These are phyloP conservation scores for Ogataea ramenticola DNA, from an alignment of 805 yeast species.

Conservation along the genomic window DNA sequence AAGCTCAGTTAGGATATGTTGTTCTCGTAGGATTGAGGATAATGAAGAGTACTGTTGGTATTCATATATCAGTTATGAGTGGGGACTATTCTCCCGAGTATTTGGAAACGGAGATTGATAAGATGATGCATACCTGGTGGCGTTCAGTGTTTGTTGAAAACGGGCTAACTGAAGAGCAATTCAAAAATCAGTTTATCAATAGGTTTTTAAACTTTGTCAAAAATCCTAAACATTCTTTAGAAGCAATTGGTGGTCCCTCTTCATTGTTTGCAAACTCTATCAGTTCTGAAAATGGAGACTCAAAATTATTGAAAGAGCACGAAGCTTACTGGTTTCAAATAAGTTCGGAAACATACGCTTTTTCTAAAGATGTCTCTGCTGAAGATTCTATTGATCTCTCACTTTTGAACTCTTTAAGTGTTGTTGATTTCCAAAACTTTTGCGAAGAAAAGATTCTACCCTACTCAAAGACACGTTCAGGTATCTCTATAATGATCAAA, in stretches of 20 bases:
- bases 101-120: constrained; percentile 40
- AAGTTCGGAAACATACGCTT: constrained; percentile 33
- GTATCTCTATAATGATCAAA: constrained; percentile 34
- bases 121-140: constrained; percentile 37
- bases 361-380: constrained; percentile 23
- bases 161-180: constrained; percentile 27
- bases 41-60: constrained; percentile 45
- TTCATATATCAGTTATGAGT: constrained; percentile 53
- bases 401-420: constrained; percentile 14
- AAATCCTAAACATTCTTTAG: constrained; percentile 10
- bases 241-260: constrained; percentile 12
- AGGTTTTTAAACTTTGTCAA: constrained; percentile 28
- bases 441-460: constrained; percentile 24
- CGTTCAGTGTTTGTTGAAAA: constrained; percentile 12
- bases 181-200: constrained; percentile 25
- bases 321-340: constrained; percentile 44
- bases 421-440: not conserved
- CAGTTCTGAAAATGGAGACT: constrained; percentile 10
- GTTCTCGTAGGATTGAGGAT: constrained; percentile 51
- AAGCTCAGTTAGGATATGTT: constrained; percentile 55
- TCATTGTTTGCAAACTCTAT: constrained; percentile 20
- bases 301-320: constrained; percentile 32
- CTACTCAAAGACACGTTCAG: constrained; percentile 27
- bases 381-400: constrained; percentile 27
- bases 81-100: constrained; percentile 32